Conservation (phyloP, 306 rosid genomes). For the Bauhinia variegata region DNA sequence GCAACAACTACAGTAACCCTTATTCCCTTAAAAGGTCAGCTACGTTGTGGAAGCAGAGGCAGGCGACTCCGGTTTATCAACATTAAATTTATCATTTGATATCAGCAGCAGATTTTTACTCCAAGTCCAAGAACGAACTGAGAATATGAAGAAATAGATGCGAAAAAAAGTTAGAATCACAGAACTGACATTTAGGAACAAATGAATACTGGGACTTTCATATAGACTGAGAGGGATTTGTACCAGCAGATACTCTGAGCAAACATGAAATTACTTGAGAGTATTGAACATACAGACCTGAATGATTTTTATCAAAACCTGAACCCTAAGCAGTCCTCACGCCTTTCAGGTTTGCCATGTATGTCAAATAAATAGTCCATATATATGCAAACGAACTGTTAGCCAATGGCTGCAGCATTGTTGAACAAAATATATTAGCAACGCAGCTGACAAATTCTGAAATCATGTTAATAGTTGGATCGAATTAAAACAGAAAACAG, state of each 20-base stretch:
- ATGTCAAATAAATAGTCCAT: conserved; percentile 81
- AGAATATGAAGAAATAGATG: conserved; percentile 4
- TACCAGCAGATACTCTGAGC: not conserved
- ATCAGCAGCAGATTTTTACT: not conserved
- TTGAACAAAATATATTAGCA: conserved; percentile 24
- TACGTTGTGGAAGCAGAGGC: too few relatives aligned
- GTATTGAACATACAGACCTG: not conserved
- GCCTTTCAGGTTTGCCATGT: conserved; percentile 67
- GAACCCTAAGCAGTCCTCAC: conserved; percentile 26
- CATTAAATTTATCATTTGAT: too few relatives aligned
- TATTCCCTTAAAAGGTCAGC: too few relatives aligned
- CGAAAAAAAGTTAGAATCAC: not conserved
- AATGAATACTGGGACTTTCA: conserved; percentile 4
- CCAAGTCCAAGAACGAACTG: not conserved
- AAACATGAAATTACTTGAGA: conserved; percentile 9
- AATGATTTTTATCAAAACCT: not conserved
- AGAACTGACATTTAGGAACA: conserved; percentile 18
- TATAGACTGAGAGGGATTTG: not conserved
- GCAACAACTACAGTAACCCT: too few relatives aligned
- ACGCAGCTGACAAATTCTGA: conserved; percentile 2
- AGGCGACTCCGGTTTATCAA: too few relatives aligned
- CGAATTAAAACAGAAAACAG: conserved; percentile 17
- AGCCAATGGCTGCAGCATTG: conserved; percentile 68
- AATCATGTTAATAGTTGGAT: conserved; percentile 5
- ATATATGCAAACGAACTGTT: conserved; percentile 67